Conservation (phyloP, 2,329 filamentous ascomycete genomes). For the Fonsecaea nubica region DNA sequence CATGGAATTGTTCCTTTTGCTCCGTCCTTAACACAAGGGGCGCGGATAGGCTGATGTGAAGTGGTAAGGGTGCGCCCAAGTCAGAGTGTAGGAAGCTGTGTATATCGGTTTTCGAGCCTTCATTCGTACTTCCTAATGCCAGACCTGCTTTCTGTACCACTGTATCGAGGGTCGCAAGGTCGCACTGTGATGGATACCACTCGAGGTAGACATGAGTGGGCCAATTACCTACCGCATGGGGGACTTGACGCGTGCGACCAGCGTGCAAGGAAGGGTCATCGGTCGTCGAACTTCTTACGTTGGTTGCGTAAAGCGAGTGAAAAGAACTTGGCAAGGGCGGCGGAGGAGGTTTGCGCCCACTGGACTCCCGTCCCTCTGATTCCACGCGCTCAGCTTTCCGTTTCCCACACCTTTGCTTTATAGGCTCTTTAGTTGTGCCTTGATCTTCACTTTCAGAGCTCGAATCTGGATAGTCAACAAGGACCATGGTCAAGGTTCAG, state of each 20-base stretch:
- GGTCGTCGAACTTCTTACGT: conserved; percentile 74
- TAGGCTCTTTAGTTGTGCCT: conserved; percentile 4
- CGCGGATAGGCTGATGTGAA: conserved; percentile 90
- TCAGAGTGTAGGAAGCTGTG: conserved; percentile 76
- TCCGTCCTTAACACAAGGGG: conserved; percentile 76
- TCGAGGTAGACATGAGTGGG: conserved; percentile 91
- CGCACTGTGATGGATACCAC: conserved; percentile 65
- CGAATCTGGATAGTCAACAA: conserved; percentile 69
- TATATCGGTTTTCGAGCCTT: conserved; percentile 5
- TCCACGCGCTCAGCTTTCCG: conserved; percentile 39
- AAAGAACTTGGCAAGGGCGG: conserved; percentile 73
- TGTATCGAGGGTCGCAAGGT: conserved; percentile 44
- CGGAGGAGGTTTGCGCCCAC: conserved; percentile 25
- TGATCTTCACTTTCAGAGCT: conserved; percentile 47
- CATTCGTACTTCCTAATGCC: not conserved
- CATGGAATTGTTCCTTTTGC: conserved; percentile 73
- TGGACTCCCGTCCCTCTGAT: conserved; percentile 22
- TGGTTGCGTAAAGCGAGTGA: conserved; percentile 87
- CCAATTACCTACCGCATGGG: conserved; percentile 90
- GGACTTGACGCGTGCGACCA: conserved; percentile 79
- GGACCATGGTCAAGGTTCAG: conserved; percentile 35
- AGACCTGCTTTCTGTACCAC: conserved; percentile 39
- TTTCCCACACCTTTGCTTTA: conserved; percentile 25
- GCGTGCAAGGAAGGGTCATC: conserved; percentile 87
- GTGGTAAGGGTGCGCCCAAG: conserved; percentile 75